phyloP scores from a whole-genome alignment of 148 eudicot species.

The Hydrangea macrophylla region DNA sequence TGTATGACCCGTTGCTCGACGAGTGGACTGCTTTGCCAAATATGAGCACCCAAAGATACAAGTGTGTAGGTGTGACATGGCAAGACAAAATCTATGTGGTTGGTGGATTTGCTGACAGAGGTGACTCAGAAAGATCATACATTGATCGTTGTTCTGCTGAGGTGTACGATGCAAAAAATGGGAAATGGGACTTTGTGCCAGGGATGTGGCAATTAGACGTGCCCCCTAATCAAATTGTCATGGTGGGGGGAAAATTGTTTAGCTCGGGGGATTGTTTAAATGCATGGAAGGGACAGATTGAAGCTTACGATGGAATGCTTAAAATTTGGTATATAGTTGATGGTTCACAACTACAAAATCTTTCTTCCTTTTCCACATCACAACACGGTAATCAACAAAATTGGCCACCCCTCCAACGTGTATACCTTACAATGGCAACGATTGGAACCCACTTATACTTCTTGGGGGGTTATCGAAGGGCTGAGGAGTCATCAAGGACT shows the following conservation, averaged over 20 bases:
- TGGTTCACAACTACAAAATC: constrained; percentile 15
- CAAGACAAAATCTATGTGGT: constrained; percentile 22
- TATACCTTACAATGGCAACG: constrained; percentile 25
- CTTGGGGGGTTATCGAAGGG: constrained; percentile 14
- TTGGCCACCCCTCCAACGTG: not conserved
- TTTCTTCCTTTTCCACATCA: not conserved
- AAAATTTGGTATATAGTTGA: constrained; percentile 25
- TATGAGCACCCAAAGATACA: constrained; percentile 21
- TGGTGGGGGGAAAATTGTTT: constrained; percentile 12
- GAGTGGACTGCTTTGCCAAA: constrained; percentile 20
- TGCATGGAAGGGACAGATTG: constrained; percentile 34
- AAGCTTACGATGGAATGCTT: constrained; percentile 18
- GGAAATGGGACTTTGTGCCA: constrained; percentile 21
- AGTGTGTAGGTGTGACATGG: constrained; percentile 27
- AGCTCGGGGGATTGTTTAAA: constrained; percentile 35
- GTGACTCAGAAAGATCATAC: not conserved
- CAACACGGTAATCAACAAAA: constrained; percentile 3
- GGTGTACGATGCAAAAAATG: constrained; percentile 17
- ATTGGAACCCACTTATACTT: constrained; percentile 18
- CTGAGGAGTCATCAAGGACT: constrained; percentile 10
- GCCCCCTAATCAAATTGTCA: constrained; percentile 33
- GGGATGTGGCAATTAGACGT: constrained; percentile 35
- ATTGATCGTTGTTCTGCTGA: constrained; percentile 32
- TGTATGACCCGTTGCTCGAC: constrained; percentile 14
- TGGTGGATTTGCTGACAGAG: constrained; percentile 19